Percentiles rank a stretch among this genome's conserved stretches.
phyloP scores from a whole-genome alignment of 768 basidiomycete species.

The Lactifluus rugatus region DNA sequence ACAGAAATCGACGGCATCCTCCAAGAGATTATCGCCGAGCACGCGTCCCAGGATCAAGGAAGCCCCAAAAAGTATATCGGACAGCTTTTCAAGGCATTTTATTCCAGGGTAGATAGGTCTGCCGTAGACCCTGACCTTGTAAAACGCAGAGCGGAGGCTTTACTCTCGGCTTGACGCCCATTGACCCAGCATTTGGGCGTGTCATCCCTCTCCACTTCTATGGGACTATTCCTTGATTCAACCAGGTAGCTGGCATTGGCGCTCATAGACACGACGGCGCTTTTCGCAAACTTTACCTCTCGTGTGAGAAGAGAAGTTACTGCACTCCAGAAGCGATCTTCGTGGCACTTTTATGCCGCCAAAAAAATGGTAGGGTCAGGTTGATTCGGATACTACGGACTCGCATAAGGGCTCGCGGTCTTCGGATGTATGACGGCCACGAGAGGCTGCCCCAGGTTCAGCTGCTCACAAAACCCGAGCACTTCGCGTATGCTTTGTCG shows the following conservation, averaged over 20 bases:
- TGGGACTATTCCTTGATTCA: not conserved
- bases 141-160: conserved; percentile 37
- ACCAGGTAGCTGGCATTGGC: not conserved
- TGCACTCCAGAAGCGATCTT: not conserved
- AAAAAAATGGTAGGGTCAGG: not conserved
- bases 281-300: not conserved
- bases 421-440: conserved; percentile 7
- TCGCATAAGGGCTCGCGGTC: not conserved
- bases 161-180: conserved; percentile 24
- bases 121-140: conserved; percentile 49
- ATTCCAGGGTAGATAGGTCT: conserved; percentile 48
- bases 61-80: conserved; percentile 34
- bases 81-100: conserved; percentile 53
- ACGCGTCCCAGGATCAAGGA: conserved; percentile 22
- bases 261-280: not conserved
- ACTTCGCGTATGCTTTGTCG: not conserved
- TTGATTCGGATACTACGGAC: not conserved
- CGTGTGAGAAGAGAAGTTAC: not conserved
- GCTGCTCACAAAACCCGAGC: not conserved
- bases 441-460: not conserved
- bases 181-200: not conserved
- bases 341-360: not conserved
- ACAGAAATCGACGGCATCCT: conserved; percentile 47
- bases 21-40: conserved; percentile 30
- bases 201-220: not conserved